Evolutionary conservation across 169 alveolate species (phyloP).

Genomic region (Plasmodium adleri): DNA sequence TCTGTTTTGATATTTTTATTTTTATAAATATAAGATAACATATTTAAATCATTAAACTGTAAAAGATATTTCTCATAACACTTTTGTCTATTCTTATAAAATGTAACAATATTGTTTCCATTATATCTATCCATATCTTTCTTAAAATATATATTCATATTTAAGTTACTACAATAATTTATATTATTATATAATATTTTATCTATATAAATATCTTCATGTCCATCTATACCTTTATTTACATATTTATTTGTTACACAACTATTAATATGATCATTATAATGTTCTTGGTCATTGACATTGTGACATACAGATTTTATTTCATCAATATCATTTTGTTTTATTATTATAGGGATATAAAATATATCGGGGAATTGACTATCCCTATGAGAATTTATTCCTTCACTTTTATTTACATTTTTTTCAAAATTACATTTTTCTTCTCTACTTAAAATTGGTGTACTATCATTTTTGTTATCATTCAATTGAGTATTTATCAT

Average conservation of each 20-base stretch:
- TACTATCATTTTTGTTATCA: too few species aligned
- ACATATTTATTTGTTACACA: not conserved
- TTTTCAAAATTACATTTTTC: not conserved
- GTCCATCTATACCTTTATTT: not conserved
- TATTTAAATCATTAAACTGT: conserved; percentile 35
- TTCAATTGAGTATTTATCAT: too few species aligned
- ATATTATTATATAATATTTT: not conserved
- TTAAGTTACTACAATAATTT: not conserved
- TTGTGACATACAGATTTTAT: not conserved
- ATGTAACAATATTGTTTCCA: conserved; percentile 46
- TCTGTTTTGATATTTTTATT: not conserved
- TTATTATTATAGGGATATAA: conserved; percentile 71
- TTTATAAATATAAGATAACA: conserved; percentile 11
- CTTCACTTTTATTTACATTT: not conserved
- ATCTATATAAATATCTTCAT: not conserved
- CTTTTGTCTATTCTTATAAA: conserved; percentile 57
- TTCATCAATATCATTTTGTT: not conserved
- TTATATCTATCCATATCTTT: not conserved
- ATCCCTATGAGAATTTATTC: conserved; percentile 62
- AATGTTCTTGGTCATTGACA: not conserved
- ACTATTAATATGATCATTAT: not conserved
- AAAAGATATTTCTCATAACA: conserved; percentile 48
- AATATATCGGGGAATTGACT: conserved; percentile 77
- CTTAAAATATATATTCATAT: conserved; percentile 14
- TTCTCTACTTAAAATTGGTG: too few species aligned